These are phyloP conservation scores for Diplodia corticola DNA, from an alignment of 2,329 filamentous ascomycete species.

Conservation along the genomic window DNA sequence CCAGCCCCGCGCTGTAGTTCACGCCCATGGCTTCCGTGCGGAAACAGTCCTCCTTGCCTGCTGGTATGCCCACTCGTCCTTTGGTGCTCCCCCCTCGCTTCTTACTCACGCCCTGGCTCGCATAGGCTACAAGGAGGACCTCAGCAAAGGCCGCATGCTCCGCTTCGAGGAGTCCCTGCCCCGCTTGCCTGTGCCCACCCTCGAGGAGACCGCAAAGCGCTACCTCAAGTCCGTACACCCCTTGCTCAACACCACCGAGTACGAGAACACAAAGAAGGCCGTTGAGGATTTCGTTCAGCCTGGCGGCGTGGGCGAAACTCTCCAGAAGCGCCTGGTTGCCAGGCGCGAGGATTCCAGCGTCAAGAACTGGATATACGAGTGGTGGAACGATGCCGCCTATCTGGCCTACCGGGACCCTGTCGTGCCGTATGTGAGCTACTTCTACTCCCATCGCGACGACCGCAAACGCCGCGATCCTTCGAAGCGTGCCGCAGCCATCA, in stretches of 20 bases:
- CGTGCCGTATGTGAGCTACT: slow-evolving; percentile 98
- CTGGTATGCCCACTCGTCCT: slow-evolving; percentile 38
- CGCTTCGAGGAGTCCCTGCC: slow-evolving; percentile 86
- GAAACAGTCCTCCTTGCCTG: slow-evolving; percentile 49
- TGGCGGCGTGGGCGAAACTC: slow-evolving; percentile 76
- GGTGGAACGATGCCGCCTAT: slow-evolving; percentile 97
- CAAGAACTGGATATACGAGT: slow-evolving; percentile 95
- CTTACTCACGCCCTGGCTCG: slow-evolving; percentile 8
- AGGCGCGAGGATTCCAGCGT: slow-evolving; percentile 74
- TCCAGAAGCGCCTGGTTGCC: slow-evolving; percentile 85
- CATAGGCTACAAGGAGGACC: slow-evolving; percentile 76
- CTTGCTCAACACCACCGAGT: slow-evolving; percentile 67
- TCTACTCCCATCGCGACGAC: slow-evolving; percentile 97
- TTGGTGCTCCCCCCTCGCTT: slow-evolving; percentile 26
- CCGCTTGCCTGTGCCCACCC: slow-evolving; percentile 73
- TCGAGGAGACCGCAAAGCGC: slow-evolving; percentile 77
- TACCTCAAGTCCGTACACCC: slow-evolving; percentile 81
- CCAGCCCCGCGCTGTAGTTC: slow-evolving; percentile 29
- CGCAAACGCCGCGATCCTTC: slow-evolving; percentile 81
- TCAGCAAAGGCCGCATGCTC: slow-evolving; percentile 76
- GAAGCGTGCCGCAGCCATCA: slow-evolving; percentile 89
- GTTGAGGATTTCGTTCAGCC: slow-evolving; percentile 86
- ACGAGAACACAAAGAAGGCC: slow-evolving; percentile 73
- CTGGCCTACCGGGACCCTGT: slow-evolving; percentile 92
- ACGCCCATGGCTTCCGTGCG: slow-evolving; percentile 38